Conservation (phyloP, 2,329 filamentous ascomycete genomes). For the Fusarium brevicatenulatum region DNA sequence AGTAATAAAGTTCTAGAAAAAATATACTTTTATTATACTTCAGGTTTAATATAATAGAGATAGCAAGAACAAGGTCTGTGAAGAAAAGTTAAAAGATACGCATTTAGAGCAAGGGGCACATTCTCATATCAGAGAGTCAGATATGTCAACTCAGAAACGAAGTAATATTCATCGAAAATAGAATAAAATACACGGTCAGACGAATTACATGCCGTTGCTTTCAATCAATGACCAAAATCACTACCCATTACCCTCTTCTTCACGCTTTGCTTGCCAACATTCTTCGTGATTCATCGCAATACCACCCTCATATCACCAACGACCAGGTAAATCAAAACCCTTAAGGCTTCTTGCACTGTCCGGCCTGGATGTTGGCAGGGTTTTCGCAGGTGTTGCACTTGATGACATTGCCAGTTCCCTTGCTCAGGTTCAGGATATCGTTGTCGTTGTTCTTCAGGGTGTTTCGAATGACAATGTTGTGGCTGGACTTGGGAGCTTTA, state of each 20-base stretch:
- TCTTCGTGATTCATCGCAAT: neutral
- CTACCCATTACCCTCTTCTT: accelerated
- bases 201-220: neutral
- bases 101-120: no score
- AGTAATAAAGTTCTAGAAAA: no score
- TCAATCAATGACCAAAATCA: neutral
- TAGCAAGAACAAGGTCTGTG: neutral
- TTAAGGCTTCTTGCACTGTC: constrained; percentile 14
- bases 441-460: constrained; percentile 44
- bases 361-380: constrained; percentile 5
- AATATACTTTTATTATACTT: no score
- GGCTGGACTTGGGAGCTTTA: constrained; percentile 30
- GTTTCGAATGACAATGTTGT: constrained; percentile 46
- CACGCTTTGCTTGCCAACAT: neutral
- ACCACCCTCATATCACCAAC: neutral
- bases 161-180: neutral
- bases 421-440: constrained; percentile 35
- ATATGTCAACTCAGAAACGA: accelerated
- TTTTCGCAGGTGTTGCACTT: constrained; percentile 40
- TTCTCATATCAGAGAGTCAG: neutral
- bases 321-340: no score
- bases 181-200: neutral
- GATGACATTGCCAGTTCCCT: constrained; percentile 37
- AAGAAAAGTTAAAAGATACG: neutral
- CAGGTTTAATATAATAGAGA: no score